A percentile compares a stretch with the other conserved stretches of the same genome.
Evolutionary conservation across 352 stramenopile species (phyloP).

Genomic region (Phytophthora colocasiae): DNA sequence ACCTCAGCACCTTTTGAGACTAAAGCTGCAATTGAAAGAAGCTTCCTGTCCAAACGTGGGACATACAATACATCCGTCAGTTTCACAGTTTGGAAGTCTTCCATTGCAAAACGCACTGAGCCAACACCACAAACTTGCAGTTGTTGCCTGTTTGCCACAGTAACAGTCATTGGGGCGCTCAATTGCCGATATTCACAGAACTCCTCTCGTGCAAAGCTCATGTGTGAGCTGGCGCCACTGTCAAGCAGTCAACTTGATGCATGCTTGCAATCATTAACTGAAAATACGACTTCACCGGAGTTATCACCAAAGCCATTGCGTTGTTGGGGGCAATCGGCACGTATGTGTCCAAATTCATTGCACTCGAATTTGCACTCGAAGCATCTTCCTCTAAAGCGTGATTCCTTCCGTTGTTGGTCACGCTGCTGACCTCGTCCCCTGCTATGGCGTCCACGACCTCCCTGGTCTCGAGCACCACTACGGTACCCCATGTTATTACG

Average conservation of each 20-base stretch:
- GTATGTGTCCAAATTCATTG: not conserved
- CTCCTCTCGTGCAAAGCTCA: not conserved
- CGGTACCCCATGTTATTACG: no score
- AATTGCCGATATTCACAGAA: not conserved
- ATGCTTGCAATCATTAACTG: no score
- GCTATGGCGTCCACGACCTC: no score
- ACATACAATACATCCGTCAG: constrained; percentile 1
- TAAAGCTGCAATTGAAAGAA: not conserved
- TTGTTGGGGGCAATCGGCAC: no score
- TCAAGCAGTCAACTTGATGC: constrained; percentile 22
- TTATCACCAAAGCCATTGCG: no score
- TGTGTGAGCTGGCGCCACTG: constrained; percentile 2
- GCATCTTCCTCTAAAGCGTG: no score
- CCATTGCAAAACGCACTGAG: not conserved
- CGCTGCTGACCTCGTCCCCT: no score
- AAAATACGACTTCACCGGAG: no score
- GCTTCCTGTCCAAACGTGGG: not conserved
- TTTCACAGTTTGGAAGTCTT: not conserved
- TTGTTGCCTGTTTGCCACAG: not conserved
- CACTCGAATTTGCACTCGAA: no score
- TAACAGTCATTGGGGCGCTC: not conserved
- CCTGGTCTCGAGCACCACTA: no score
- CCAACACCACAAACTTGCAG: not conserved
- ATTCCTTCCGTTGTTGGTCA: no score
- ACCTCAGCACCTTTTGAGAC: not conserved